phyloP scores from a whole-genome alignment of 2,329 filamentous ascomycete species.

The Talaromyces sp. region DNA sequence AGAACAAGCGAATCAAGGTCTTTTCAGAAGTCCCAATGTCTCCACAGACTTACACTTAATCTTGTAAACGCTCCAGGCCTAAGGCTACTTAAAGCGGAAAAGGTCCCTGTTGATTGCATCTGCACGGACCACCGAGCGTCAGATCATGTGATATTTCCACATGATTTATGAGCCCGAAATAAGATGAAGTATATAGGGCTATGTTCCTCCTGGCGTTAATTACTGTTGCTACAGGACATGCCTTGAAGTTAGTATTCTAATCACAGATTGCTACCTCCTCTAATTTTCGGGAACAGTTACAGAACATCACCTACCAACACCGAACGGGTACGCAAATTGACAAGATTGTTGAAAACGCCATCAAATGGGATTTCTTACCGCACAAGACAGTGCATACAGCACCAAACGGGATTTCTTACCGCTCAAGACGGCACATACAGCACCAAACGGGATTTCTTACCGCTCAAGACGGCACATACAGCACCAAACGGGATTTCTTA shows the following conservation, averaged over 20 bases:
- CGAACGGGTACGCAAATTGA: neutral
- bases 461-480: too few relatives aligned
- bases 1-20: too few relatives aligned
- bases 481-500: too few relatives aligned
- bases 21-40: too few relatives aligned
- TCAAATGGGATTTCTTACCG: neutral
- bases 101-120: too few relatives aligned
- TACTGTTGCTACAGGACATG: neutral
- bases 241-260: neutral
- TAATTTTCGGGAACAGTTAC: conserved; percentile 6
- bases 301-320: conserved; percentile 6
- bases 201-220: neutral
- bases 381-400: neutral
- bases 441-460: too few relatives aligned
- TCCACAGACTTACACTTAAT: too few relatives aligned
- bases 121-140: too few relatives aligned
- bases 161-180: neutral
- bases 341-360: neutral
- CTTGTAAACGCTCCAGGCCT: too few relatives aligned
- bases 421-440: too few relatives aligned
- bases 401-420: too few relatives aligned
- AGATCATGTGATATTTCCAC: neutral
- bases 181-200: neutral
- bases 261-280: conserved; percentile 5
- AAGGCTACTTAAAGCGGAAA: too few relatives aligned